A percentile compares a stretch with the other conserved stretches of the same genome.
Evolutionary conservation across 179 eudicot genomes (phyloP).

Genomic region (Corrigiola litoralis): DNA sequence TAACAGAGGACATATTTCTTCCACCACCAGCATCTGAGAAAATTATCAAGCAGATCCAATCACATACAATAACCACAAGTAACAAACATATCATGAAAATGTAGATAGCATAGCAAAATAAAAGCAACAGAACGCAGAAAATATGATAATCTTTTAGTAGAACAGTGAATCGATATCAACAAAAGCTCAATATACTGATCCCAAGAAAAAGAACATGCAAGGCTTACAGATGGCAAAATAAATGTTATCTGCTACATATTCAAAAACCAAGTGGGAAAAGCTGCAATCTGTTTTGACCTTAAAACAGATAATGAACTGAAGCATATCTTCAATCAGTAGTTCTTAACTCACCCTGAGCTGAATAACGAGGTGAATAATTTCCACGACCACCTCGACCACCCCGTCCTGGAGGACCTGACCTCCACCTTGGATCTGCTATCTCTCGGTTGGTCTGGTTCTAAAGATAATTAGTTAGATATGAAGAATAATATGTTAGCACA

Average conservation of each 20-base stretch:
- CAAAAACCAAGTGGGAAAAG: too few species aligned
- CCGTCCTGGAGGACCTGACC: constrained; percentile 54
- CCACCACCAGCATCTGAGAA: constrained; percentile 51
- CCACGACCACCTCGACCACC: constrained; percentile 59
- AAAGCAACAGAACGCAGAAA: not conserved
- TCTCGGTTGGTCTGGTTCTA: constrained; percentile 50
- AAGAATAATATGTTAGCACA: not conserved
- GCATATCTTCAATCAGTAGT: not conserved
- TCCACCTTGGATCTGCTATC: constrained; percentile 57
- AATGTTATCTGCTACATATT: too few species aligned
- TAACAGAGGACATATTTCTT: constrained; percentile 32
- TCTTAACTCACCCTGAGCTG: constrained; percentile 36
- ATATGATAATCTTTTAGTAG: too few species aligned
- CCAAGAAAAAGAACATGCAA: too few species aligned
- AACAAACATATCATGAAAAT: not conserved
- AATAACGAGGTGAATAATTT: constrained; percentile 40
- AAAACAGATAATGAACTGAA: too few species aligned
- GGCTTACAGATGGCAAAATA: too few species aligned
- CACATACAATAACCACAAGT: not conserved
- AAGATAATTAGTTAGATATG: constrained; percentile 8
- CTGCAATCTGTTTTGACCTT: too few species aligned
- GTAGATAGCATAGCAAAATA: not conserved
- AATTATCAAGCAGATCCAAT: not conserved
- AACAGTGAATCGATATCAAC: too few species aligned
- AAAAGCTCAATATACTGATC: too few species aligned